These are phyloP conservation scores for Sporisorium scitamineum DNA, from an alignment of 1,284 basidiomycete species.

Conservation along the genomic window DNA sequence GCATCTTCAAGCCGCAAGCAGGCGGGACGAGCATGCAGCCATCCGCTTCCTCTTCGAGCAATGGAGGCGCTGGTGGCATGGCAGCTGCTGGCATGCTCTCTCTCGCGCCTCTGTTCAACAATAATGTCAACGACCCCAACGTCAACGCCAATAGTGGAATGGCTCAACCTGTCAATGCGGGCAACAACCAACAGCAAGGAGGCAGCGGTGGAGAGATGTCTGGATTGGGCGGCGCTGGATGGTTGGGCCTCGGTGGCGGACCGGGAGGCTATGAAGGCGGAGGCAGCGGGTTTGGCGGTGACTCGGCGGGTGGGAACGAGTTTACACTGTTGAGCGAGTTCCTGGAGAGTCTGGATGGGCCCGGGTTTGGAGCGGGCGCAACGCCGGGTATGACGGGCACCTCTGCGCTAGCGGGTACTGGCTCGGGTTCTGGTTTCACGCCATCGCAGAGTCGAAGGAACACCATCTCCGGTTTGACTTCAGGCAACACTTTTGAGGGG, in stretches of 20 bases:
- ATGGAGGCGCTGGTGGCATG: conserved; percentile 1
- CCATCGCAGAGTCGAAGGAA: conserved; percentile 36
- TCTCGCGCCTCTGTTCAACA: conserved; percentile 34
- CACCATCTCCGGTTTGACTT: conserved; percentile 26
- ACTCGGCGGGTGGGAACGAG: conserved; percentile 64
- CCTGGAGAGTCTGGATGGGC: conserved; percentile 63
- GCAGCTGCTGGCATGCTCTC: conserved; percentile 32
- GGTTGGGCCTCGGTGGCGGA: conserved; percentile 63
- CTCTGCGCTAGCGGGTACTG: conserved; percentile 9
- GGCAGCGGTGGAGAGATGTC: conserved; percentile 18
- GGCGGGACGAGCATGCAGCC: conserved; percentile 20
- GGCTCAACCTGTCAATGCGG: neutral
- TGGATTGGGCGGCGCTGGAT: conserved; percentile 61
- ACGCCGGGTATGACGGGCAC: conserved; percentile 30
- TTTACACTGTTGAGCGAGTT: conserved; percentile 64
- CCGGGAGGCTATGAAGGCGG: conserved; percentile 44
- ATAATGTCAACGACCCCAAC: conserved; percentile 18
- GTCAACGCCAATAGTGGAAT: neutral
- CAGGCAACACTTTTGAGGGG: conserved; percentile 13
- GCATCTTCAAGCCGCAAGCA: conserved; percentile 44
- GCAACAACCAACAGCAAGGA: conserved; percentile 7
- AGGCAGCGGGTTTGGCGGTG: conserved; percentile 55
- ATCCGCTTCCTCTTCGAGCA: conserved; percentile 3
- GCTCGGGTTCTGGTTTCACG: conserved; percentile 22
- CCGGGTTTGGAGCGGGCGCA: conserved; percentile 35